Base-by-base conservation (phyloP, 2,329 filamentous ascomycete genomes). In the Diaporthe caulivora region DNA sequence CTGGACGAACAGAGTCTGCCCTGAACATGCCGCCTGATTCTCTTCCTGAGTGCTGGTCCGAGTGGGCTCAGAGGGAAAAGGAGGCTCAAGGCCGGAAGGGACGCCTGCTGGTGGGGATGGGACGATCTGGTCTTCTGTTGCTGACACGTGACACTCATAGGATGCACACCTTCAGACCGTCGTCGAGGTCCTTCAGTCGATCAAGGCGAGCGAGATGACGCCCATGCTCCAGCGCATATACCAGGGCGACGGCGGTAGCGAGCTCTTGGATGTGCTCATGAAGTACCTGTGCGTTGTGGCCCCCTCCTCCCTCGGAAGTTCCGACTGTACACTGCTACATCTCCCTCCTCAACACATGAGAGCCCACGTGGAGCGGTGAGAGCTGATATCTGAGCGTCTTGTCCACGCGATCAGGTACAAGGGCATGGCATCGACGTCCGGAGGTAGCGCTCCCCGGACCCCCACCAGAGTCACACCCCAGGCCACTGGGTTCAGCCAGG, bases 161-260 rank as follows among this genome's bases (percentile, higher is more conserved):
- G 95, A 98, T 77, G 87, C 95, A 40, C 95, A 98, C 83, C 87
- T 98, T 76, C 91, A 94, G 77, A 96, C 94, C 26, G 93, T 99
- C 53, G 91, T 95, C 75, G 97, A 99, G 85, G 95, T 98, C 73
- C 87, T 99, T 77, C 95, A 98, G 84, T 97, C 95, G 26, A 98
- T 98, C 85, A 95, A 97, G 82, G 95, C 97, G 80, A 94, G 94
- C 78, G 97, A 99, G 79, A 98, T 98, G 94, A 95, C 92, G 76
- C 93, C 94, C 18, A 91, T 98, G 80, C 87, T 99, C 77, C 91
- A 92, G 84, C 90, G 92, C 73, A 93, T 98, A 80, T 95, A 97
- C 85, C 87, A 86, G 74, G 91, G 92, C 15, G 91, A 93, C 67
- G 94, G 94, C 75, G 97, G 97, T 37, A 91, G 91, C 75, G 97